These are phyloP conservation scores for Chlorella sp. DNA, from an alignment of 139 green algal species.

Conservation along the genomic window DNA sequence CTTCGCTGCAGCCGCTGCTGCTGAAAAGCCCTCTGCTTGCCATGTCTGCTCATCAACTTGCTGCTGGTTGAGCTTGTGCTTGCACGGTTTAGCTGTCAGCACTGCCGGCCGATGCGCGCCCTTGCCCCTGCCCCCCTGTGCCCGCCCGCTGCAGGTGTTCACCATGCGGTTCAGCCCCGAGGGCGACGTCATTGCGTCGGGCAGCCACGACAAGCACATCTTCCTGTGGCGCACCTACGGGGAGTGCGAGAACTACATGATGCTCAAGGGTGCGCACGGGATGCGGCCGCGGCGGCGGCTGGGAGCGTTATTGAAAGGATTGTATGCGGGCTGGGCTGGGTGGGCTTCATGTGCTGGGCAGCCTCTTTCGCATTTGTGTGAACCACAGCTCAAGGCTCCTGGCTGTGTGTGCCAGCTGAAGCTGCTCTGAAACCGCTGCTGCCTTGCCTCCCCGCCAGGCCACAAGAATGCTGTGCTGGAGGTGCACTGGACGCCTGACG, in stretches of 20 bases:
- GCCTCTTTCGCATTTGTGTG: background rate
- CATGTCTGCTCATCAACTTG: background rate
- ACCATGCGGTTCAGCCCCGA: conserved; percentile 84
- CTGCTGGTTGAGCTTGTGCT: background rate
- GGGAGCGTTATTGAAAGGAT: no score
- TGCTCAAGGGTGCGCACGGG: conserved; percentile 67
- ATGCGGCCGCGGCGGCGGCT: no score
- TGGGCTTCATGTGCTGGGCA: no score
- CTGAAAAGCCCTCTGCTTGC: no score
- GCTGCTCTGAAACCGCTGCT: background rate
- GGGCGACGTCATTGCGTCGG: conserved; percentile 80
- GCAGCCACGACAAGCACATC: conserved; percentile 83
- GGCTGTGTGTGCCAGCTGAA: no score
- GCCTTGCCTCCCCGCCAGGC: conserved; percentile 48
- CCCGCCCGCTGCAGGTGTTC: conserved; percentile 68
- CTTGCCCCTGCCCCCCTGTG: background rate
- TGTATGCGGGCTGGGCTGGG: no score
- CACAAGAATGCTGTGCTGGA: conserved; percentile 96
- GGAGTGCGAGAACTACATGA: conserved; percentile 93
- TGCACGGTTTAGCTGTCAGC: background rate
- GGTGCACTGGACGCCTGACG: conserved; percentile 90
- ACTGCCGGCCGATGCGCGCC: no score
- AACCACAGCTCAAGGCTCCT: no score
- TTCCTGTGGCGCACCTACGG: conserved; percentile 89
- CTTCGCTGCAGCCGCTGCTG: no score